Percentiles rank a stretch among this genome's conserved stretches.
Evolutionary conservation across 2,329 filamentous ascomycete genomes (phyloP).

Genomic region (Calonectria crousiana): DNA sequence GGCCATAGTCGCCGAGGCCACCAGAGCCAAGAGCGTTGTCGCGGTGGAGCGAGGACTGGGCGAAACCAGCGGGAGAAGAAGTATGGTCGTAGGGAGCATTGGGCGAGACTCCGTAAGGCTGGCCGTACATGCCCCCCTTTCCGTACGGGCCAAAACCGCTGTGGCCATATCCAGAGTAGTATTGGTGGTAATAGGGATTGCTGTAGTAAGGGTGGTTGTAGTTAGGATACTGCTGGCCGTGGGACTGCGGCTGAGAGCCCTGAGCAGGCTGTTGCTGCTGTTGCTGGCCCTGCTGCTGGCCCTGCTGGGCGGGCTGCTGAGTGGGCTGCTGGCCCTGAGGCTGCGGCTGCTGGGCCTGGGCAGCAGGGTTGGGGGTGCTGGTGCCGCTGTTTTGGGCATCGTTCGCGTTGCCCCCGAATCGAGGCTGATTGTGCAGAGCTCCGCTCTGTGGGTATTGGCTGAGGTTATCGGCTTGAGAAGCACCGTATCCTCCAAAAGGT

Average conservation of each 20-base stretch:
- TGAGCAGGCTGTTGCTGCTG: constrained; percentile 59
- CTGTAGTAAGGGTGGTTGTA: constrained; percentile 71
- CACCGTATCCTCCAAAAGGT: constrained; percentile 80
- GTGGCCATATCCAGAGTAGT: constrained; percentile 68
- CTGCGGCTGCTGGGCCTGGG: constrained; percentile 63
- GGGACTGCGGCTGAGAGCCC: constrained; percentile 58
- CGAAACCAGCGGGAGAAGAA: constrained; percentile 67
- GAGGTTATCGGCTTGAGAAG: constrained; percentile 72
- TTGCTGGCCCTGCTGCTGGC: constrained; percentile 61
- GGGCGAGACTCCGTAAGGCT: constrained; percentile 68
- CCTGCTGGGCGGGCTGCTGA: constrained; percentile 56
- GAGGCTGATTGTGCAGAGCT: constrained; percentile 64
- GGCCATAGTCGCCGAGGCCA: constrained; percentile 67
- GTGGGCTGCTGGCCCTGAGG: constrained; percentile 52
- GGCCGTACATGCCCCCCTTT: constrained; percentile 67
- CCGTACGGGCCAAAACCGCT: constrained; percentile 66
- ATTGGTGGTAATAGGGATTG: constrained; percentile 73
- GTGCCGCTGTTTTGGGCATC: constrained; percentile 89
- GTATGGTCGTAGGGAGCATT: constrained; percentile 69
- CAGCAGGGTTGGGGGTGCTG: constrained; percentile 87
- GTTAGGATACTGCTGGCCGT: constrained; percentile 64
- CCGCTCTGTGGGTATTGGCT: constrained; percentile 82
- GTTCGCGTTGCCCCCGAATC: constrained; percentile 67
- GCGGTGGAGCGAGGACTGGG: constrained; percentile 65
- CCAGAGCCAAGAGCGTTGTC: constrained; percentile 64